Conservation (phyloP, 2,329 filamentous ascomycete genomes). For the Colletotrichum endophyticum region DNA sequence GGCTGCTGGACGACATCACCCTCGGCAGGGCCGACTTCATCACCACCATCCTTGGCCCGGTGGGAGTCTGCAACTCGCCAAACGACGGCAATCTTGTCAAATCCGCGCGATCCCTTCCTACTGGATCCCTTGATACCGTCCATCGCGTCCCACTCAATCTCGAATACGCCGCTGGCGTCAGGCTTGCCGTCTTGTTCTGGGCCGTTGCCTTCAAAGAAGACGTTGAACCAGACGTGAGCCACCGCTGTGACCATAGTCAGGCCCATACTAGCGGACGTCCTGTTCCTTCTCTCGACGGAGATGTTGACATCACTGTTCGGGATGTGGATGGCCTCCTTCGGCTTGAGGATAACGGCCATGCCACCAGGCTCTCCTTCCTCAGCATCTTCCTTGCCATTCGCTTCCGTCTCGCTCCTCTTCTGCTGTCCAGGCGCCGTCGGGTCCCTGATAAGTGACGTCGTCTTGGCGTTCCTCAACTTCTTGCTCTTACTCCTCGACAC, state of each 20-base stretch:
- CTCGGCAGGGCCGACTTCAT: constrained; percentile 26
- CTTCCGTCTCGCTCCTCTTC: constrained; percentile 10
- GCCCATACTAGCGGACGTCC: constrained; percentile 76
- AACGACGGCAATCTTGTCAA: constrained; percentile 84
- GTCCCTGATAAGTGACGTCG: constrained; percentile 36
- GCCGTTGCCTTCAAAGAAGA: constrained; percentile 85
- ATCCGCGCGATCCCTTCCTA: constrained; percentile 79
- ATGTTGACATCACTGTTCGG: constrained; percentile 89
- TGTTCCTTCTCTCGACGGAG: constrained; percentile 85
- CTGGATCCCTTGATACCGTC: constrained; percentile 93
- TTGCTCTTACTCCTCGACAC: constrained; percentile 21
- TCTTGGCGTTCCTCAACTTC: constrained; percentile 28
- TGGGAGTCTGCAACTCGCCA: constrained; percentile 63
- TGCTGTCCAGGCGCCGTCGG: not conserved
- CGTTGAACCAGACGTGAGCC: constrained; percentile 97
- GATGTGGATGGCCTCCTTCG: constrained; percentile 70
- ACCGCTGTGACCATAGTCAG: constrained; percentile 91
- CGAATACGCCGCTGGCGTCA: constrained; percentile 68
- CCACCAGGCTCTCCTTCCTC: constrained; percentile 57
- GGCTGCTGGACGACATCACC: constrained; percentile 62
- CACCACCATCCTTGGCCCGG: constrained; percentile 21
- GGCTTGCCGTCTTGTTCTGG: constrained; percentile 71
- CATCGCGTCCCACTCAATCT: constrained; percentile 70
- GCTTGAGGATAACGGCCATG: constrained; percentile 79
- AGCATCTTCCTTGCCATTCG: not conserved